Base-by-base conservation (phyloP, 192 early-diverging fungal species). In the Coemansia sp. region DNA sequence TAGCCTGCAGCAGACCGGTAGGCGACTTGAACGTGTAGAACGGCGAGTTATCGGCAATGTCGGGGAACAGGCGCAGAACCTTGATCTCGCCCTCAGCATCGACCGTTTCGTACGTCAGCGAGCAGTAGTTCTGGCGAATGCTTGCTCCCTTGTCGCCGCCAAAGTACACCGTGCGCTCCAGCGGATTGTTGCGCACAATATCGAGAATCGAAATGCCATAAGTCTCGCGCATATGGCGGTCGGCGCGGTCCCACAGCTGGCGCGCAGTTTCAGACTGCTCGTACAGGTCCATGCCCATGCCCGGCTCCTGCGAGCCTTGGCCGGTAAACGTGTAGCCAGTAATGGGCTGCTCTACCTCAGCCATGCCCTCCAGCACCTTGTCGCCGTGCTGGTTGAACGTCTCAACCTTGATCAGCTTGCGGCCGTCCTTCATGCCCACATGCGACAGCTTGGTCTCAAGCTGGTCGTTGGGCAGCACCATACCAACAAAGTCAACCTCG, bases 211-310 rank as follows among this genome's bases (percentile, higher is more conserved):
- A 92, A 60, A 97, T 82, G 14, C 90, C 93, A 76, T 94, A 97
- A 41, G 86, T 88, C 45, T 83, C 79, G 69, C 90, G 85, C 83
- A 94, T 90, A 76, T 93, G 90, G 14, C 62, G 49, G 70, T 97
- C 94, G 61, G 95, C 95, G 48, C 88, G 85, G 69, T 97, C 91
- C 95, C 95, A 97, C 61, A 95, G 84, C n/a, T 84, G 83, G 67
- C 88, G 88, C 24, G 95, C 94, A 67, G 91, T 85, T 48, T 86
- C 69, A 1, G 92, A 94, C 32, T 79, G 77, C 11, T 77, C 84
- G 66, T 97, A 97, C 27, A 97, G 85, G 37, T 87, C 88, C 95
- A 97, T 97, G 65, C 95, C 95, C 95, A 97, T 97, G 37, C 92
- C 92, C 29, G 83, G 84, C 71, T 91, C 89, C 65, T 97, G 95